Conservation (phyloP, 768 basidiomycete genomes). For the Lactarius trivialis region DNA sequence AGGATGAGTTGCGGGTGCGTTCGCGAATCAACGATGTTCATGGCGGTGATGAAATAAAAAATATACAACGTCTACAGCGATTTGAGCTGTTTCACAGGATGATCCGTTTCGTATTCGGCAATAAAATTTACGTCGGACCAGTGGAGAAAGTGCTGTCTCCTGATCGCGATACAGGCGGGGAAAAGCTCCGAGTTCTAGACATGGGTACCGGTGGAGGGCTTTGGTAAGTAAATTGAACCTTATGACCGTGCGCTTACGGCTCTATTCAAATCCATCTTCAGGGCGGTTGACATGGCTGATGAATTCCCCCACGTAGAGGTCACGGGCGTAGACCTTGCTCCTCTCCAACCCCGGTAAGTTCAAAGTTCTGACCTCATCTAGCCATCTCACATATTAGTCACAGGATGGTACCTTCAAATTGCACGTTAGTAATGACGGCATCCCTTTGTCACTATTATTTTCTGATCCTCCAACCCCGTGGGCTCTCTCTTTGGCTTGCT, state of each 20-base stretch:
- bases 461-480: background rate
- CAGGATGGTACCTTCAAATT: conserved; percentile 62
- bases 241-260: background rate
- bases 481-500: background rate
- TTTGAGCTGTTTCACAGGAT: conserved; percentile 57
- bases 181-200: conserved; percentile 46
- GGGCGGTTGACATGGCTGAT: conserved; percentile 70
- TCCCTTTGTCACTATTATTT: background rate
- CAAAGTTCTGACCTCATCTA: conserved; percentile 1
- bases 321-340: conserved; percentile 64
- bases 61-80: conserved; percentile 37
- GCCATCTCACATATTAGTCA: conserved; percentile 6
- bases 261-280: conserved; percentile 23
- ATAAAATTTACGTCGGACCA: conserved; percentile 62
- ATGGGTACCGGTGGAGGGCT: conserved; percentile 61
- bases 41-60: background rate
- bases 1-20: conserved; percentile 55
- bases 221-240: conserved; percentile 39
- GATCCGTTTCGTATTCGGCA: conserved; percentile 58
- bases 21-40: conserved; percentile 15
- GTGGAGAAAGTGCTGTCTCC: conserved; percentile 47
- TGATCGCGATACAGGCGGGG: conserved; percentile 26
- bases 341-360: conserved; percentile 60
- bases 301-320: conserved; percentile 63
- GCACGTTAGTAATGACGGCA: conserved; percentile 49